phyloP scores from a whole-genome alignment of 495 filamentous ascomycete species.

The Trichoderma asperelloides region DNA sequence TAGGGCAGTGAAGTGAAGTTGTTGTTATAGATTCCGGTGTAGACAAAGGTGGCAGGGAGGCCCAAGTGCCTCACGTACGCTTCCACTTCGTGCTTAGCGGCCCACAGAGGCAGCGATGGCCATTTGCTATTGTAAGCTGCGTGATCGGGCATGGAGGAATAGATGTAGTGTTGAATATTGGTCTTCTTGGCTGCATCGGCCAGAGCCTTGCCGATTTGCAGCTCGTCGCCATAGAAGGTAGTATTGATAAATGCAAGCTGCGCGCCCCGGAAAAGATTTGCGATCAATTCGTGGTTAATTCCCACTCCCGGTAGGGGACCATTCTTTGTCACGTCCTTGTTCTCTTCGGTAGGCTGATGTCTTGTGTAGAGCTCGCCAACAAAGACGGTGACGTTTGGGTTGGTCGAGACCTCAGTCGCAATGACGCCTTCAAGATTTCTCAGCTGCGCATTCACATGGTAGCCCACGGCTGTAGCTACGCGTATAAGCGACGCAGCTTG shows the following conservation, averaged over 20 bases:
- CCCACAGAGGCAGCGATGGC: constrained; percentile 83
- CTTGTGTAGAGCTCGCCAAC: constrained; percentile 68
- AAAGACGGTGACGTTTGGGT: constrained; percentile 78
- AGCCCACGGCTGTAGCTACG: constrained; percentile 84
- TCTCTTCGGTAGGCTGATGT: constrained; percentile 35
- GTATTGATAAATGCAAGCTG: constrained; percentile 96
- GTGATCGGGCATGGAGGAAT: constrained; percentile 95
- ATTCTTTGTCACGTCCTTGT: constrained; percentile 34
- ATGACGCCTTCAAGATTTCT: constrained; percentile 73
- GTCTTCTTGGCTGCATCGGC: constrained; percentile 84
- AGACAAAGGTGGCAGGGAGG: constrained; percentile 83
- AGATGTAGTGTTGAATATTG: constrained; percentile 84
- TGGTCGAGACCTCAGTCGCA: constrained; percentile 66
- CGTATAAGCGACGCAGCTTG: constrained; percentile 91
- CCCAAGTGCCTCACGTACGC: constrained; percentile 78
- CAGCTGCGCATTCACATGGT: constrained; percentile 81
- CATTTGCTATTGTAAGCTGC: constrained; percentile 56
- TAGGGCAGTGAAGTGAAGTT: constrained; percentile 94
- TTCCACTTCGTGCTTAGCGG: constrained; percentile 83
- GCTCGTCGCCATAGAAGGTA: constrained; percentile 93
- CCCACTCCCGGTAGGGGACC: constrained; percentile 37
- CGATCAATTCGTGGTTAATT: constrained; percentile 56
- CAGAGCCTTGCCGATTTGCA: constrained; percentile 73
- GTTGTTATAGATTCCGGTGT: constrained; percentile 97
- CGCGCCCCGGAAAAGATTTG: constrained; percentile 69